Conservation (phyloP, 805 yeast genomes). For the Yamadazyma nakazawae region DNA sequence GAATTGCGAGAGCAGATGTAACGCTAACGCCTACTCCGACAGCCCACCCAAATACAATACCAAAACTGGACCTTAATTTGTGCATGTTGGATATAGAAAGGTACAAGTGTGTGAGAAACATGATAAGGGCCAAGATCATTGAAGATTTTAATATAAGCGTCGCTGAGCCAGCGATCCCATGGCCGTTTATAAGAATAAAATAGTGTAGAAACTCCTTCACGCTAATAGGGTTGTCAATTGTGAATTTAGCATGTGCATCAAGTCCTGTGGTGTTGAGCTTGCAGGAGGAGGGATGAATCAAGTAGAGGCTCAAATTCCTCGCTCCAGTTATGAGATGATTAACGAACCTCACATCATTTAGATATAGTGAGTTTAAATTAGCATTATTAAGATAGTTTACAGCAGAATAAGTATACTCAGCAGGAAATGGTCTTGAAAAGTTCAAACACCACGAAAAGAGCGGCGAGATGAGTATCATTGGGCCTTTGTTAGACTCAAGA, state of each 20-base stretch:
- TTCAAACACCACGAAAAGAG: slow-evolving; percentile 8
- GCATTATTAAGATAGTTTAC: slow-evolving; percentile 26
- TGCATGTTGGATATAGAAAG: slow-evolving; percentile 32
- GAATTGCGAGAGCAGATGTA: slow-evolving; percentile 26
- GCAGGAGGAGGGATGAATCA: slow-evolving; percentile 15
- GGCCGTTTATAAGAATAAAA: slow-evolving; percentile 4
- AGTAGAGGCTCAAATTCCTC: slow-evolving; percentile 18
- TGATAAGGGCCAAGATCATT: background rate
- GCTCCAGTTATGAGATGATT: slow-evolving; percentile 32
- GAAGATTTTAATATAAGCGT: background rate
- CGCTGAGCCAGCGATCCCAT: slow-evolving; percentile 1
- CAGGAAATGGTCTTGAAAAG: background rate
- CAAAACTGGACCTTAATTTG: slow-evolving; percentile 32
- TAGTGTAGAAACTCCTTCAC: slow-evolving; percentile 16
- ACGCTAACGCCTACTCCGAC: slow-evolving; percentile 22
- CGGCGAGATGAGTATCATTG: slow-evolving; percentile 6
- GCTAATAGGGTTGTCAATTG: slow-evolving; percentile 9
- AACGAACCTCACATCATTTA: slow-evolving; percentile 21
- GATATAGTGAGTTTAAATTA: slow-evolving; percentile 21
- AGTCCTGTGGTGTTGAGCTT: background rate
- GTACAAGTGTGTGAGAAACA: slow-evolving; percentile 21
- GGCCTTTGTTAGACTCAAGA: background rate
- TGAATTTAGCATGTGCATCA: background rate
- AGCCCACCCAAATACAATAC: slow-evolving; percentile 37
- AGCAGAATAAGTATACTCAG: slow-evolving; percentile 1